Base-by-base conservation (phyloP, 371 early-diverging fungal species). In the Mortierella sp. region DNA sequence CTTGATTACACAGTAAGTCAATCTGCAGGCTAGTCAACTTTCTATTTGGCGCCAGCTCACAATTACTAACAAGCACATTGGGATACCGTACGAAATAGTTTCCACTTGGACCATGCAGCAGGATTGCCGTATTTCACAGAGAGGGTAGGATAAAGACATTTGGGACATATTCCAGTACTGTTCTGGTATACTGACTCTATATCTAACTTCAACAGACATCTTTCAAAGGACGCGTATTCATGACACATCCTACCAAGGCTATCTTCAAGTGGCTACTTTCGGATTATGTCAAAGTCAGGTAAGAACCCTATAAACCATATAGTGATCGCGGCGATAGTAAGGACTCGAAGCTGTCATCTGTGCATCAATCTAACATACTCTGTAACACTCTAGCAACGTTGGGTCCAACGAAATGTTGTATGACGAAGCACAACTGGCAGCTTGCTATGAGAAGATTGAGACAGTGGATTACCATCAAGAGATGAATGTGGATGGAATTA, bases 231-330 rank as follows among this genome's bases (percentile, higher is more conserved):
- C 95, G 98, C 62, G 97, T 99, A 0, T 99, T 96, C 83, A 99
- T 99, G 99, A 99, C 99, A 9, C 99, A 99, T 87, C 99, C 99
- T 8, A 99, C 99, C 22, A 97, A 98, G 83, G 98, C 99, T 38
- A 99, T 99, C 73, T 98, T 97, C 87, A 94, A 95, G 73, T 99
- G 99, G 99, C 87, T 99, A 48, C 85, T 99, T 28, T 93, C 96
- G 38, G 99, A 99, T 88, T 99, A 97, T 77, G 93, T 99, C 28
- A 94, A 95, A 84, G 96, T 98, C 58, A 96, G 94, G 91, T 93
- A 88, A 9, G 36, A 38, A 48, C 3, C 15, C 21, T 59, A n/a
- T 3, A 0, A 8, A 6, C 3, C n/a, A n/a, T 59, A 38, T 55
- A 16, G 4, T 58, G 28, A 10, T 33, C 3, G 8, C 32, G 0